Conservation (phyloP, 257 asterid species). For the Capsicum baccatum region DNA sequence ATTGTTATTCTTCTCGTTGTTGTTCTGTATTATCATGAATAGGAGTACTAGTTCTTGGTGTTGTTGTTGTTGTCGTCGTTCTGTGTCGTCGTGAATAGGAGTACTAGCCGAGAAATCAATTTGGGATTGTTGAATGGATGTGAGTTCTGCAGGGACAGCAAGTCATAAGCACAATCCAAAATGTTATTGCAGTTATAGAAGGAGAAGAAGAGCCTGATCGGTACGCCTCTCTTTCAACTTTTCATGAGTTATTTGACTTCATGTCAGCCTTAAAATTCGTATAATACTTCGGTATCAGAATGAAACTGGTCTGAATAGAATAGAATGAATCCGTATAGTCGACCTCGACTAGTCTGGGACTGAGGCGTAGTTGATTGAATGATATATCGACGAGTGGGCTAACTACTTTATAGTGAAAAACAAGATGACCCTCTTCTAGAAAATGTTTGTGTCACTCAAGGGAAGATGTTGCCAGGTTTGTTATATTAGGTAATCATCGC, state of each 20-base stretch:
- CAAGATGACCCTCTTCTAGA: neutral
- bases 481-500: slow-evolving; percentile 88
- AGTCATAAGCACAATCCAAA: slow-evolving; percentile 74
- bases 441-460: slow-evolving; percentile 28
- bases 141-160: slow-evolving; percentile 72
- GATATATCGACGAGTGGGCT: neutral
- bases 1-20: too few relatives aligned
- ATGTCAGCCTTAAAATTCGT: neutral
- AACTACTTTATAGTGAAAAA: neutral
- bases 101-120: neutral
- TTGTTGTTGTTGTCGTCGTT: too few relatives aligned
- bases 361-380: neutral
- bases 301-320: neutral
- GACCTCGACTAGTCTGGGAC: neutral
- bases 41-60: too few relatives aligned
- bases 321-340: neutral
- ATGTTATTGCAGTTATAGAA: slow-evolving; percentile 82
- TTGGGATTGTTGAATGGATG: slow-evolving; percentile 2
- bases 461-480: slow-evolving; percentile 51
- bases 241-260: slow-evolving; percentile 5
- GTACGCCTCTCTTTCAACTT: slow-evolving; percentile 37
- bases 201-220: slow-evolving; percentile 88
- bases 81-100: neutral
- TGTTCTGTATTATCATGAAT: too few relatives aligned
- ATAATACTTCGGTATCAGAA: neutral